These are phyloP conservation scores for Gentiana dahurica DNA, from an alignment of 257 asterid genomes.

Conservation along the genomic window DNA sequence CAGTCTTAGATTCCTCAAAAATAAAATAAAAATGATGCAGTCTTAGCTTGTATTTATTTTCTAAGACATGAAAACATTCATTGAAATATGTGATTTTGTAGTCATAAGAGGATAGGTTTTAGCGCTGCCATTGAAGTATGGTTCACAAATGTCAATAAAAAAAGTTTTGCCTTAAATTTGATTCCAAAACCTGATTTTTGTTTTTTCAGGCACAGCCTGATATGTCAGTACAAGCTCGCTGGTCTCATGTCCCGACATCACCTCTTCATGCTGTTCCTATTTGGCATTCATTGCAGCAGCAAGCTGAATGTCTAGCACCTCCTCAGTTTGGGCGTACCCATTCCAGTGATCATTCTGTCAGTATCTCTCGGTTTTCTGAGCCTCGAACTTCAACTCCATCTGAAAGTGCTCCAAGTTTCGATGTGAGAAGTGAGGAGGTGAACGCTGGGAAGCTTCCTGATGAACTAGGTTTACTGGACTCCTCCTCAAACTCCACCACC, in stretches of 20 bases:
- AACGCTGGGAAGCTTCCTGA: conserved; percentile 33
- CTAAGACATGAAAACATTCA: too few relatives aligned
- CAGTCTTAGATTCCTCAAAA: too few relatives aligned
- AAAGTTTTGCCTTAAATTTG: too few relatives aligned
- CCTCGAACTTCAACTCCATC: conserved; percentile 42
- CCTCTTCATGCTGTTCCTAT: conserved; percentile 49
- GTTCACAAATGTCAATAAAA: too few relatives aligned
- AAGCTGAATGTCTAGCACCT: conserved; percentile 42
- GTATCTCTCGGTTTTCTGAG: conserved; percentile 42
- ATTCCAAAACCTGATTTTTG: neutral
- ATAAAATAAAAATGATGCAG: too few relatives aligned
- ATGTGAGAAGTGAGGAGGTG: conserved; percentile 29
- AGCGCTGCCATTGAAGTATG: too few relatives aligned
- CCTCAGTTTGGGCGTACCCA: conserved; percentile 42
- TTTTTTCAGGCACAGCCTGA: conserved; percentile 59
- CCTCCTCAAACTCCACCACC: conserved; percentile 21
- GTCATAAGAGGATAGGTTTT: too few relatives aligned
- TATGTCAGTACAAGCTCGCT: conserved; percentile 63
- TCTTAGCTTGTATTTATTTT: too few relatives aligned
- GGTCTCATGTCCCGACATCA: conserved; percentile 71
- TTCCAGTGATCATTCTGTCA: conserved; percentile 41
- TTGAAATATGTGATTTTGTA: too few relatives aligned
- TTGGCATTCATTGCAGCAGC: conserved; percentile 41
- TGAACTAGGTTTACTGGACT: conserved; percentile 43
- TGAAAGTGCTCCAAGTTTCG: conserved; percentile 28